Evolutionary conservation across 2,329 filamentous ascomycete species (phyloP).

Genomic region (Alternaria ventricosa): DNA sequence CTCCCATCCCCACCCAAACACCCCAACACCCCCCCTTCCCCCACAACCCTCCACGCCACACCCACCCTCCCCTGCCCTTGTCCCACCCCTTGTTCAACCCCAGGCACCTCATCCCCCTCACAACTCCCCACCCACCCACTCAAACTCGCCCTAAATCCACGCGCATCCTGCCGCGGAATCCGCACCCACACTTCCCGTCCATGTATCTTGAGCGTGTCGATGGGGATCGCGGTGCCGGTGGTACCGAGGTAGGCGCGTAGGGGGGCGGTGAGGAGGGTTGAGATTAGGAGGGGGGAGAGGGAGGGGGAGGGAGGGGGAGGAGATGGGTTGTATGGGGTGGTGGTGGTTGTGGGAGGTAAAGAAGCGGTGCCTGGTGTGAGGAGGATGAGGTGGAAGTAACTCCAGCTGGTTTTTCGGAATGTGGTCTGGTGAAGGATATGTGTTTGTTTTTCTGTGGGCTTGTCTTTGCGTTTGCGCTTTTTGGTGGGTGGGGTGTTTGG

Average conservation of each 20-base stretch:
- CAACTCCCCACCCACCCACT: slow-evolving; percentile 35
- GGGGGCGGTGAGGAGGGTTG: slow-evolving; percentile 68
- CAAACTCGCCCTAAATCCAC: slow-evolving; percentile 30
- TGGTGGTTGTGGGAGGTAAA: background rate
- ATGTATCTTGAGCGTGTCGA: slow-evolving; percentile 69
- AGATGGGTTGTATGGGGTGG: slow-evolving; percentile 50
- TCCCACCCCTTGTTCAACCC: slow-evolving; percentile 15
- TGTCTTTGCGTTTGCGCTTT: slow-evolving; percentile 22
- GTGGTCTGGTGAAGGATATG: slow-evolving; percentile 46
- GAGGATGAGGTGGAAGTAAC: slow-evolving; percentile 53
- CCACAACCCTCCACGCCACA: slow-evolving; percentile 39
- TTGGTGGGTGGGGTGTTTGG: background rate
- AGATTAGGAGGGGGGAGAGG: slow-evolving; percentile 66
- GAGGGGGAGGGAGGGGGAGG: background rate
- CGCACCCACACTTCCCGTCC: slow-evolving; percentile 32
- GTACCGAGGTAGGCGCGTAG: slow-evolving; percentile 73
- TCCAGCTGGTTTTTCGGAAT: slow-evolving; percentile 47
- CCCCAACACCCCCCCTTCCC: slow-evolving; percentile 16
- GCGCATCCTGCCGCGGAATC: slow-evolving; percentile 34
- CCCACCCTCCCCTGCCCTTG: slow-evolving; percentile 4
- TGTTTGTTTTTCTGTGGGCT: background rate
- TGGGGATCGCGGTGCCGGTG: slow-evolving; percentile 68
- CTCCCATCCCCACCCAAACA: slow-evolving; percentile 1
- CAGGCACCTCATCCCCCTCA: slow-evolving; percentile 25
- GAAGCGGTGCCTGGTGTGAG: slow-evolving; percentile 17